Conservation (phyloP, 2,329 filamentous ascomycete species). For the Microcyclospora pomicola region DNA sequence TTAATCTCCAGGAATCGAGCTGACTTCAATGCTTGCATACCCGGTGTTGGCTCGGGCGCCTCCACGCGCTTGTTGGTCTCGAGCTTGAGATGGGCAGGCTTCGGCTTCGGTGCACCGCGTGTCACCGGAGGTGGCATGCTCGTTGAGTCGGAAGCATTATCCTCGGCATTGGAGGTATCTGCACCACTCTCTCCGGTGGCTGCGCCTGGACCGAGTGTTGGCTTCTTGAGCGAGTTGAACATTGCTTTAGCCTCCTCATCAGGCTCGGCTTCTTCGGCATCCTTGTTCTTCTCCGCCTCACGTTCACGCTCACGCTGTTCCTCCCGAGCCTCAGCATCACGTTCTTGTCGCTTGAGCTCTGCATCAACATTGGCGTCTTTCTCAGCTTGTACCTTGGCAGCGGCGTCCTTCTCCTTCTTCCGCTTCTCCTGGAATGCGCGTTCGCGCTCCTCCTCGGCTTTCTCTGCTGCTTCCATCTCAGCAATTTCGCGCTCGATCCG, state of each 20-base stretch:
- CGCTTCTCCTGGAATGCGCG: constrained; percentile 62
- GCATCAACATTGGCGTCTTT: constrained; percentile 41
- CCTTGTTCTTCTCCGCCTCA: constrained; percentile 10
- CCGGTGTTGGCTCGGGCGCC: constrained; percentile 82
- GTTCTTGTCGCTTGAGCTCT: constrained; percentile 34
- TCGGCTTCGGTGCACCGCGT: constrained; percentile 49
- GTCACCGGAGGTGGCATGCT: constrained; percentile 13
- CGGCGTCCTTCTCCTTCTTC: constrained; percentile 40
- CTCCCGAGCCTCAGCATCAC: constrained; percentile 36
- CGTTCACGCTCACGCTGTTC: constrained; percentile 28
- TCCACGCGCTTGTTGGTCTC: constrained; percentile 77
- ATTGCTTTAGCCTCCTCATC: constrained; percentile 31
- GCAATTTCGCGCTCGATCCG: constrained; percentile 45
- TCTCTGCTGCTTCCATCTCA: constrained; percentile 38
- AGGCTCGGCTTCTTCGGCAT: constrained; percentile 9
- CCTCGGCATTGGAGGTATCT: constrained; percentile 29
- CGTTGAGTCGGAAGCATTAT: constrained; percentile 16
- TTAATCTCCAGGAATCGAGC: constrained; percentile 76
- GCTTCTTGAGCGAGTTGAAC: constrained; percentile 37
- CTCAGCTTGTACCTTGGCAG: constrained; percentile 38
- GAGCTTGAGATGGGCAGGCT: constrained; percentile 81
- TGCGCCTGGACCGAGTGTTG: constrained; percentile 34
- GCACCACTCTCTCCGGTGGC: constrained; percentile 15
- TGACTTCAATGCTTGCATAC: constrained; percentile 83
- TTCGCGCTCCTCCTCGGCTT: constrained; percentile 47